Evolutionary conservation across 139 green algal genomes (phyloP).

Genomic region (Picochlorum sp.): DNA sequence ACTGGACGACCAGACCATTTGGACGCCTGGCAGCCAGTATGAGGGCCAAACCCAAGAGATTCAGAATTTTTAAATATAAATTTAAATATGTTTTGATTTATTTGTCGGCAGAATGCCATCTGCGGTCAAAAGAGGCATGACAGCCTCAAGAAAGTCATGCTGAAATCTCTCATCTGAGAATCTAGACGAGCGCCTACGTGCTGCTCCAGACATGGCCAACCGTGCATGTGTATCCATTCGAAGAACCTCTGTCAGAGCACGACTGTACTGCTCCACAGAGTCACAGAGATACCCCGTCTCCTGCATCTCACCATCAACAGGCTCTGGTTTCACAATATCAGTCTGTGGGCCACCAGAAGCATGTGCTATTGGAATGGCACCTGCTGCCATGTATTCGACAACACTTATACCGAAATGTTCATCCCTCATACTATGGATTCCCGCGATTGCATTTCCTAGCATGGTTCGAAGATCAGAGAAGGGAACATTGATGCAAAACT

Average conservation of each 20-base stretch:
- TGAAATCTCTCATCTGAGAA: slow-evolving; percentile 34
- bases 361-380: slow-evolving; percentile 81
- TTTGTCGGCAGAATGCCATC: slow-evolving; percentile 11
- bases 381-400: slow-evolving; percentile 97
- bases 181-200: slow-evolving; percentile 32
- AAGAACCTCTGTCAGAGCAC: slow-evolving; percentile 53
- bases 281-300: slow-evolving; percentile 65
- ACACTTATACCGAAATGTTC: slow-evolving; percentile 99
- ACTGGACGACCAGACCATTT: too few relatives aligned
- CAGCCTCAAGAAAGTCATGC: slow-evolving; percentile 16
- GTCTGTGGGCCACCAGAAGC: slow-evolving; percentile 60
- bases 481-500: slow-evolving; percentile 56
- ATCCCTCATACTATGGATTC: slow-evolving; percentile 94
- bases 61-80: too few relatives aligned
- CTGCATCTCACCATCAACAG: slow-evolving; percentile 35
- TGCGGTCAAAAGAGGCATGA: neutral
- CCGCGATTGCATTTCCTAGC: slow-evolving; percentile 72
- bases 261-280: slow-evolving; percentile 57
- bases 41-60: too few relatives aligned
- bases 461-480: slow-evolving; percentile 58
- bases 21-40: too few relatives aligned
- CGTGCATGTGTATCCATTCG: slow-evolving; percentile 58
- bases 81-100: too few relatives aligned
- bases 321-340: slow-evolving; percentile 53
- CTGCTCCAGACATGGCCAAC: slow-evolving; percentile 58